Conservation (phyloP, 345 rosid species). For the Acer negundo region DNA sequence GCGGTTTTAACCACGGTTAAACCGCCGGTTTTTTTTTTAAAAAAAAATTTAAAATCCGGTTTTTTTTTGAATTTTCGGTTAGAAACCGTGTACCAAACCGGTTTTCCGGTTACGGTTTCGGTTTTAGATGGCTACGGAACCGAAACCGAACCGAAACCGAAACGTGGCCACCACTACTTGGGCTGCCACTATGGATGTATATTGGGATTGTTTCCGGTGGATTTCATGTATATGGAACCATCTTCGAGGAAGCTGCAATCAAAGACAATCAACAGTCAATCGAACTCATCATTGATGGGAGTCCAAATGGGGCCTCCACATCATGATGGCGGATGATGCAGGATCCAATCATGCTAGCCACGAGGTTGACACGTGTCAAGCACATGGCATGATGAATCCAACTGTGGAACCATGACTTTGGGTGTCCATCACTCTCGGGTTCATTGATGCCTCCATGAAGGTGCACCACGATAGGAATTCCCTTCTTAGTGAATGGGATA, state of each 20-base stretch:
- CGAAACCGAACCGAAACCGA: too few species aligned
- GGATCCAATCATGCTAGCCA: conserved; percentile 85
- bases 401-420: conserved; percentile 80
- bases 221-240: conserved; percentile 81
- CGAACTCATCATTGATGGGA: conserved; percentile 66
- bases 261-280: conserved; percentile 61
- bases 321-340: conserved; percentile 62
- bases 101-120: too few species aligned
- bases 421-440: conserved; percentile 76
- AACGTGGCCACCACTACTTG: too few species aligned
- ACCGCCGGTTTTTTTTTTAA: too few species aligned
- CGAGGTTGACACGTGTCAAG: conserved; percentile 78
- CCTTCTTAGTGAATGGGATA: conserved; percentile 36
- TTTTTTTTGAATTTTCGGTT: too few species aligned
- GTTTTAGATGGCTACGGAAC: too few species aligned
- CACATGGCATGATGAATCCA: conserved; percentile 79
- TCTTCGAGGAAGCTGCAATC: conserved; percentile 69
- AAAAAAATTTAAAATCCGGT: too few species aligned
- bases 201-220: conserved; percentile 77
- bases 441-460: conserved; percentile 83
- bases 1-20: too few species aligned
- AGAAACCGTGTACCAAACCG: too few species aligned
- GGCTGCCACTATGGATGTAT: conserved; percentile 99
- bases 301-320: conserved; percentile 53
- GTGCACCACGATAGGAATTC: conserved; percentile 92